These are phyloP conservation scores for Solanum hybrid DNA, from an alignment of 305 asterid genomes.

Conservation along the genomic window DNA sequence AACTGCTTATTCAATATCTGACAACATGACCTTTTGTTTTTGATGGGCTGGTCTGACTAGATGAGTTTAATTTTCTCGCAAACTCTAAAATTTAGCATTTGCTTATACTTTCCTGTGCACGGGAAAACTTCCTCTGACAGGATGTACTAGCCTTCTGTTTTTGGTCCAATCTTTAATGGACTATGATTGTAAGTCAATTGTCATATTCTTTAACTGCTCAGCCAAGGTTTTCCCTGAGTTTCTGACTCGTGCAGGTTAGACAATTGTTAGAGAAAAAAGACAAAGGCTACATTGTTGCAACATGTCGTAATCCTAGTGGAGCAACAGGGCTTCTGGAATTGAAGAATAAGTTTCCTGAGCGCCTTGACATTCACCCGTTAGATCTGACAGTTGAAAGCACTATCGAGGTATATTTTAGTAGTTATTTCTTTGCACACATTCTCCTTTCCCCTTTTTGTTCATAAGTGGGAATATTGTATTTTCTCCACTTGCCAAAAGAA, in stretches of 20 bases:
- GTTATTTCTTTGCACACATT: neutral
- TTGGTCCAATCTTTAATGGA: neutral
- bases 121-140: neutral
- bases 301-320: conserved; percentile 71
- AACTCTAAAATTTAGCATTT: neutral
- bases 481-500: neutral
- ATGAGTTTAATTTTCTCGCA: neutral
- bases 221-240: neutral
- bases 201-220: neutral
- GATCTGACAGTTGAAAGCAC: conserved; percentile 77
- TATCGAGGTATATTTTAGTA: conserved; percentile 46
- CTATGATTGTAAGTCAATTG: neutral
- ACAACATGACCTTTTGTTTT: neutral
- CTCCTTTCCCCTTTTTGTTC: neutral
- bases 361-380: conserved; percentile 62
- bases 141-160: neutral
- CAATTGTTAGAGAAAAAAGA: conserved; percentile 66
- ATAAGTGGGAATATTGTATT: neutral
- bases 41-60: neutral
- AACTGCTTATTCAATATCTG: neutral
- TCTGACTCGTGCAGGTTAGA: conserved; percentile 39
- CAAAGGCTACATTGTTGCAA: conserved; percentile 61
- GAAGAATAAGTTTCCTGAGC: conserved; percentile 54
- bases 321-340: conserved; percentile 59
- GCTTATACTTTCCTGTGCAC: neutral